Evolutionary conservation across 805 yeast species (phyloP), one percentile per base, ranked within the genome.

Genomic region (Brettanomyces anomalus): DNA sequence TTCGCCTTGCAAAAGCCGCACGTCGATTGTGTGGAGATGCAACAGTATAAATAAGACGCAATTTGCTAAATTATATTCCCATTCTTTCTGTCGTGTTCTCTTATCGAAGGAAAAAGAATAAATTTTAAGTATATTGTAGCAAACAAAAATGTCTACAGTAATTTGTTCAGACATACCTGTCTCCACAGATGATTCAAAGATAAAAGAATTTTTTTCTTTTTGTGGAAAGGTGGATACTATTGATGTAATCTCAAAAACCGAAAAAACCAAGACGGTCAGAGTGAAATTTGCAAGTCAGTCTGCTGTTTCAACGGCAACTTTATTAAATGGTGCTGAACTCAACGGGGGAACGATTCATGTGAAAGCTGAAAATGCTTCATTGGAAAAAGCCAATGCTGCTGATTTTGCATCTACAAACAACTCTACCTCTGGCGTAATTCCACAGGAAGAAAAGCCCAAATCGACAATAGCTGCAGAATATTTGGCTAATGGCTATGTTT

Each of bases 361-460:
- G 7, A 60, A 57, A 48, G 58, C 47, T 48, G 61, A 50, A 38
- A 57, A 58, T 6, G 43, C 49, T 13, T 31, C 56, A 7, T 13
- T 30, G 6, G n/a, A 19, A 3, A 18, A 19, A 16, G 43, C 47
- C 33, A 40, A 46, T 30, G 44, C 52, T 28, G 40, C 57, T 17
- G 44, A 48, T 21, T 36, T 42, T 10, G 46, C 46, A 21, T 18
- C 45, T 33, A 48, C 41, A n/a, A 24, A 24, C 15, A 41, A 14
- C 15, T 15, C 21, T 13, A n/a, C 36, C 8, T 33, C 39, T 8
- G 46, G 43, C 19, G 37, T 56, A 13, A 44, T 48, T 17, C 47
- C 53, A 20, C 94, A 84, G 63, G 94, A 85, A 54, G 76, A 75
- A 46, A 84, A 84, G 65, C 94, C 94, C 44, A 81, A 81, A 55